Evolutionary conservation across 2,329 filamentous ascomycete genomes (phyloP).

Genomic region (Parastagonospora nodorum): DNA sequence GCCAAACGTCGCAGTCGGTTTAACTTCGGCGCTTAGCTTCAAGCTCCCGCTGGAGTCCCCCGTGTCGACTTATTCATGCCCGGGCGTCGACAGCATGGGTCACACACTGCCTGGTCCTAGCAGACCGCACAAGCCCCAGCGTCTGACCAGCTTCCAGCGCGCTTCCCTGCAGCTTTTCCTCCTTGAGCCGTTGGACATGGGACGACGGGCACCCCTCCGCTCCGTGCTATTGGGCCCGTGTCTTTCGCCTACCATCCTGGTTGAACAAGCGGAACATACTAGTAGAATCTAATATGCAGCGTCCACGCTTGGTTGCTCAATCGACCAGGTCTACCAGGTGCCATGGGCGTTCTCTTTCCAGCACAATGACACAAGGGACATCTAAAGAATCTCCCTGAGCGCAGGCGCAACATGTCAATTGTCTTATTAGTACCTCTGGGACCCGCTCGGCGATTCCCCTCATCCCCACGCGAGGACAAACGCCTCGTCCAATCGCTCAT

Average conservation of each 20-base stretch:
- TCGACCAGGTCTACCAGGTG: conserved; percentile 41
- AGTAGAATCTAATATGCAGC: conserved; percentile 39
- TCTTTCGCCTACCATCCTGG: conserved; percentile 25
- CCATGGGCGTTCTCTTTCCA: conserved; percentile 37
- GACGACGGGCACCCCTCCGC: conserved; percentile 28
- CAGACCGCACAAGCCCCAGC: conserved; percentile 31
- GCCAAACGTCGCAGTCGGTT: conserved; percentile 18
- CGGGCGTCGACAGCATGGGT: conserved; percentile 21
- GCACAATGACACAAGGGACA: conserved; percentile 43
- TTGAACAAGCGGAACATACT: conserved; percentile 31
- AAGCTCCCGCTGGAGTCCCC: conserved; percentile 28
- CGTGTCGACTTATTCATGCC: conserved; percentile 30
- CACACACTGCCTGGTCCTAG: conserved; percentile 30
- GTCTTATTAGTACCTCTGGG: conserved; percentile 36
- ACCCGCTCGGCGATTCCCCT: conserved; percentile 29
- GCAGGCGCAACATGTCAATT: conserved; percentile 35
- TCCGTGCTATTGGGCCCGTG: conserved; percentile 26
- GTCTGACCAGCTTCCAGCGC: conserved; percentile 31
- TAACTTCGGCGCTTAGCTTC: conserved; percentile 23
- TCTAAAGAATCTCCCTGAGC: conserved; percentile 30
- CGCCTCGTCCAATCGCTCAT: conserved; percentile 23
- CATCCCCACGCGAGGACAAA: conserved; percentile 31
- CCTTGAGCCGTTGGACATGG: conserved; percentile 29
- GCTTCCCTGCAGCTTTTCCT: conserved; percentile 32
- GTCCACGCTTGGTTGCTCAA: conserved; percentile 40